Conservation (phyloP, 2,329 filamentous ascomycete genomes). For the Setomelanomma holmii region DNA sequence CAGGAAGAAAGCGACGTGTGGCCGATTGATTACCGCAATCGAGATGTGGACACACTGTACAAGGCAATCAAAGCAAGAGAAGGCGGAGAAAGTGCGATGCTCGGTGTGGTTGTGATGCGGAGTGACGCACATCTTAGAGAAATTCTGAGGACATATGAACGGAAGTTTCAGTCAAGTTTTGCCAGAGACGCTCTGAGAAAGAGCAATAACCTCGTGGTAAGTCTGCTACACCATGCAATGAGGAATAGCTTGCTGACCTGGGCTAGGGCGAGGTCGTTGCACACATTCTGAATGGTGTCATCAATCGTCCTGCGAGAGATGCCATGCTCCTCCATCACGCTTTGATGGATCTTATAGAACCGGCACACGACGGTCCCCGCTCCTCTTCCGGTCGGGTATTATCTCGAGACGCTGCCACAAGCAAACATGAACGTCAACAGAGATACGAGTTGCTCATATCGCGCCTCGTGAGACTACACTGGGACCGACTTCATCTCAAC, state of each 20-base stretch:
- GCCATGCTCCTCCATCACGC: slow-evolving; percentile 91
- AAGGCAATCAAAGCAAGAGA: slow-evolving; percentile 72
- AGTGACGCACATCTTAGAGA: slow-evolving; percentile 84
- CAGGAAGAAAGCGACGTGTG: slow-evolving; percentile 78
- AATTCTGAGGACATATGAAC: slow-evolving; percentile 78
- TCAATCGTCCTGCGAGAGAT: slow-evolving; percentile 93
- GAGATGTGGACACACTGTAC: slow-evolving; percentile 77
- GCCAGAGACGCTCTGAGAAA: slow-evolving; percentile 85
- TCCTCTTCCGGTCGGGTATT: slow-evolving; percentile 24
- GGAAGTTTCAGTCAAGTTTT: slow-evolving; percentile 78
- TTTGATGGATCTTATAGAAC: slow-evolving; percentile 63
- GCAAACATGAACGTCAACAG: slow-evolving; percentile 57
- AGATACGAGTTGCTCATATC: slow-evolving; percentile 88
- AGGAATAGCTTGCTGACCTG: no score
- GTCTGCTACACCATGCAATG: no score
- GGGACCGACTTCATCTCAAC: slow-evolving; percentile 84
- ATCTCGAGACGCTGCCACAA: slow-evolving; percentile 28
- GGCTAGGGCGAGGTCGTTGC: slow-evolving; percentile 87
- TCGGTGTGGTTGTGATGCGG: slow-evolving; percentile 79
- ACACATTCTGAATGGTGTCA: slow-evolving; percentile 94
- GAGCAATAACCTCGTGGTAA: slow-evolving; percentile 89
- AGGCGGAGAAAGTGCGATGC: slow-evolving; percentile 87
- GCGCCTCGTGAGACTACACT: slow-evolving; percentile 86
- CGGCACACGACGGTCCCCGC: slow-evolving; percentile 32
- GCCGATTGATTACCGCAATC: slow-evolving; percentile 62